phyloP scores from a whole-genome alignment of 2,329 filamentous ascomycete genomes.

The Dothistroma pini region DNA sequence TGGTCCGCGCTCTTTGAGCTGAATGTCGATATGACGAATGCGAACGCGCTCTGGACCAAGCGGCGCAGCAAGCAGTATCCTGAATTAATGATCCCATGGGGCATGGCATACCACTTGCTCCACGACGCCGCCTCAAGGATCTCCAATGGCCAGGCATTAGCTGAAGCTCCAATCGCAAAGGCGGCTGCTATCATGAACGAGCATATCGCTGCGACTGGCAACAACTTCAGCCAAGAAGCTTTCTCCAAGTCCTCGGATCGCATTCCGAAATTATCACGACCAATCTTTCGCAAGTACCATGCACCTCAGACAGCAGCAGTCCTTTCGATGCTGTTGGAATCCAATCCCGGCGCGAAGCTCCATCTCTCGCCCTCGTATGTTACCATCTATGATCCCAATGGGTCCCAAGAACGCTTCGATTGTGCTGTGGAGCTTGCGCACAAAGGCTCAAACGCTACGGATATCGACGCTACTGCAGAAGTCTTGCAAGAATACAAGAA shows the following conservation, averaged over 20 bases:
- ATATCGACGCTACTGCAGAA: no score
- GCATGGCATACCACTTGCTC: not conserved
- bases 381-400: constrained; percentile 4
- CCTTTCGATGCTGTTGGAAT: not conserved
- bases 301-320: not conserved
- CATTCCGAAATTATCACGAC: not conserved
- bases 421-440: no score
- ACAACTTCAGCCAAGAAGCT: not conserved
- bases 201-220: not conserved
- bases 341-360: not conserved
- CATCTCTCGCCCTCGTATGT: not conserved
- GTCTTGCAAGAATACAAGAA: no score
- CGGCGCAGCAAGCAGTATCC: no score
- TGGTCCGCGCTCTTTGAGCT: not conserved
- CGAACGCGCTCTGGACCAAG: no score
- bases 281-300: not conserved
- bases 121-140: not conserved
- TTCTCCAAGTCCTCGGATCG: not conserved
- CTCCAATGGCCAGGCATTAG: not conserved
- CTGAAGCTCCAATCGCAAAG: not conserved
- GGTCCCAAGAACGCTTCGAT: not conserved
- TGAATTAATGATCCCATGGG: no score
- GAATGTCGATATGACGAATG: not conserved
- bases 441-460: no score
- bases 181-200: not conserved